Base-by-base conservation (phyloP, 2,329 filamentous ascomycete genomes). In the Cadophora gregata region DNA sequence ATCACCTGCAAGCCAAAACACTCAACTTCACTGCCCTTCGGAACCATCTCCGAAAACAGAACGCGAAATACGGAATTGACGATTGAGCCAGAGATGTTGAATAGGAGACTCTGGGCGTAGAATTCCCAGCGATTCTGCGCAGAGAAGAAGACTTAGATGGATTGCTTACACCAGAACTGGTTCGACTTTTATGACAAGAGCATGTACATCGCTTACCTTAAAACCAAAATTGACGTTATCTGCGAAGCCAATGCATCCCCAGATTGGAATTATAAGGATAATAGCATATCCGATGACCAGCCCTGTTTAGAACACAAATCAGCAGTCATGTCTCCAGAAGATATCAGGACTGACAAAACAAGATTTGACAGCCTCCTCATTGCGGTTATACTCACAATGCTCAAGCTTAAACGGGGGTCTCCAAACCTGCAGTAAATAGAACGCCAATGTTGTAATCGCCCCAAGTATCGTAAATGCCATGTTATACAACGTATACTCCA, bases 51-150 rank as follows among this genome's bases (percentile, higher is more conserved):
- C 21, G 59, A 61, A 21, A 61, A 61, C 3, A 61, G 59, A 31
- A 61, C 59, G 10, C 59, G 59, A 9, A 61, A 61, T 21, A 61
- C 59, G n/a, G 59, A 61, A 33, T 50, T 61, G 24, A 61, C 59
- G 42, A 61, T 61, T 14, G 59, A 61, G n/a, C 36, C 25, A 10
- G 59, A 61, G 25, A 61, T 19, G 19, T 61, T 51, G 59, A 62
- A 51, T 1, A 62, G 21, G 14, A 62, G 31, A 53, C 29, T 53
- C 21, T 62, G 47, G 19, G 53, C 45, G 21, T 62, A 62, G 47
- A 62, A 62, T 27, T 62, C 59, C 47, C 47, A 51, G 9, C 59
- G 59, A n/a, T 53, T 62, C 59, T 62, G 21, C 9, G 21, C 8
- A 19, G 3, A 3, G 25, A 36, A 38, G 12, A n/a, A 19, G 21